These are phyloP conservation scores for Acaromyces ingoldii DNA, from an alignment of 1,284 basidiomycete species.

Conservation along the genomic window DNA sequence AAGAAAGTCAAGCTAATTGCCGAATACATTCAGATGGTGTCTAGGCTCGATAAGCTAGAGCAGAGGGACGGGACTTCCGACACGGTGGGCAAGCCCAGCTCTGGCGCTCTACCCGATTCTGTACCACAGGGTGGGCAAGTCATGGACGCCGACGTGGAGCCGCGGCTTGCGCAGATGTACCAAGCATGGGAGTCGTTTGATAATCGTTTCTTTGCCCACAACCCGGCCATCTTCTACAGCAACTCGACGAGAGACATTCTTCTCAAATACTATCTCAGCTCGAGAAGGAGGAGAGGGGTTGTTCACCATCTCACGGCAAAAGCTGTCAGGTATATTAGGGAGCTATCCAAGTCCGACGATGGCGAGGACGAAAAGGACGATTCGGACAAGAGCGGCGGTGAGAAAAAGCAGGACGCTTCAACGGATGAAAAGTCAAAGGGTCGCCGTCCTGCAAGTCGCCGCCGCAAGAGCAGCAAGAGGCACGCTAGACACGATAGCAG, in stretches of 20 bases:
- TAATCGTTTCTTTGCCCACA: slow-evolving; percentile 86
- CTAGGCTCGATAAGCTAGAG: slow-evolving; percentile 5
- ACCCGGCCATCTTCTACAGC: slow-evolving; percentile 75
- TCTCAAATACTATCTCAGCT: slow-evolving; percentile 84
- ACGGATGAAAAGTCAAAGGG: background rate
- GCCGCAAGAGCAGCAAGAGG: no score
- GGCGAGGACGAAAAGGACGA: slow-evolving; percentile 12
- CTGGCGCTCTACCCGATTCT: no score
- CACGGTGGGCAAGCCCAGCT: background rate
- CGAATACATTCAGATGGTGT: slow-evolving; percentile 62
- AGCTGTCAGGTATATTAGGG: slow-evolving; percentile 41
- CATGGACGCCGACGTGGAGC: slow-evolving; percentile 18
- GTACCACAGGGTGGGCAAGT: no score
- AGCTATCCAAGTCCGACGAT: slow-evolving; percentile 28
- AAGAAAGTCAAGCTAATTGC: slow-evolving; percentile 56
- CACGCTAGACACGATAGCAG: no score
- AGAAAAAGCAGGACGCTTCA: background rate
- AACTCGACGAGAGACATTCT: slow-evolving; percentile 75
- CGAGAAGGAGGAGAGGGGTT: slow-evolving; percentile 66
- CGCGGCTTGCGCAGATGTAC: no score
- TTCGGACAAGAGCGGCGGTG: background rate
- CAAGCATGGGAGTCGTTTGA: slow-evolving; percentile 77
- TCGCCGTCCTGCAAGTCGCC: no score
- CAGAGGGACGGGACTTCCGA: background rate
- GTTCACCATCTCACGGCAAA: slow-evolving; percentile 83